Base-by-base conservation (phyloP, 371 early-diverging fungal species). In the Racocetra persica region DNA sequence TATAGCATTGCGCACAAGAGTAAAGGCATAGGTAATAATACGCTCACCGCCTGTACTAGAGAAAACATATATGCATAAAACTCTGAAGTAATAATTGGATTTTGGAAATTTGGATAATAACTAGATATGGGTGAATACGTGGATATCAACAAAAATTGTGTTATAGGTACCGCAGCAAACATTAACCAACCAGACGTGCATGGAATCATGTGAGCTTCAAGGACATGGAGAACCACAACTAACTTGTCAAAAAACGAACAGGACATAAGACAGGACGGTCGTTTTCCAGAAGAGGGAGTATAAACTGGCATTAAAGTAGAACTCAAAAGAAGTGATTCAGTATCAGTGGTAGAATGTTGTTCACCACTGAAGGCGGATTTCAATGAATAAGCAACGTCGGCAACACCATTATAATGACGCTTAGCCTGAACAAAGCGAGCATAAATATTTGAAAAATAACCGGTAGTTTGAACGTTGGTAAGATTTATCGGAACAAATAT, bases 401-500 rank as follows among this genome's bases (percentile, higher is more conserved):
- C 88, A 7, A 89, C 88, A 71, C 88, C 90, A 80, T 88, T 87
- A 80, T 87, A 88, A 82, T 94, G 95, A 14, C 95, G 90, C 77
- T 90, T 92, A 36, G 91, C 92, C 83, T 94, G 93, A 16, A 89
- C 86, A 85, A 88, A 92, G 28, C 94, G 89, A 49, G 93, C 93
- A 70, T 87, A 78, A 62, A 93, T 70, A 71, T 87, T 89, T 51
- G 86, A 81, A 22, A 90, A 22, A 63, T 89, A 91, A 22, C 93
- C 91, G 24, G 81, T 77, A n/a, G 85, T 91, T 81, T 93, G 92
- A 10, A 95, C 92, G 83, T 94, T 93, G 83, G 92, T 91, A 38
- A 89, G 84, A 45, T 93, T 93, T 82, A 93, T 92, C 18, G 95
- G 95, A 0, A 93, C 92, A 80, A 86, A 92, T 83, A 95, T 92